Evolutionary conservation across 352 stramenopile species (phyloP).

Genomic region (Phytophthora citrophthora): DNA sequence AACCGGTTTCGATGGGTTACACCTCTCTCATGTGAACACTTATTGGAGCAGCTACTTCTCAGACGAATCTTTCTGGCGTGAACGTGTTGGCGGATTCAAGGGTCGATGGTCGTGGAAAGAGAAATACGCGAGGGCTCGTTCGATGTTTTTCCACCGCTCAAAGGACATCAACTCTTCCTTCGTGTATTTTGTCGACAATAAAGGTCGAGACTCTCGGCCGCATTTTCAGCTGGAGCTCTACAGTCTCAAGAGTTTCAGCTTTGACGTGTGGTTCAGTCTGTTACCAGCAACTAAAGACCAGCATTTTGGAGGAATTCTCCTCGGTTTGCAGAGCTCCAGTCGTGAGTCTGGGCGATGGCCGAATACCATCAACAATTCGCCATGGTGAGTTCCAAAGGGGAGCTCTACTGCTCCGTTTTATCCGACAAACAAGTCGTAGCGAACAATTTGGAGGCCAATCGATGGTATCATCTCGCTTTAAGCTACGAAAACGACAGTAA

Average conservation of each 20-base stretch:
- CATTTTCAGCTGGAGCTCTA: constrained; percentile 6
- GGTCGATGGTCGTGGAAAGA: neutral
- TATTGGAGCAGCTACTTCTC: constrained; percentile 7
- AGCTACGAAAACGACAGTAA: constrained; percentile 29
- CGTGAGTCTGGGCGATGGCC: constrained; percentile 1
- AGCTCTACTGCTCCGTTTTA: constrained; percentile 38
- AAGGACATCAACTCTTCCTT: neutral
- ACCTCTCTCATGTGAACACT: constrained; percentile 22
- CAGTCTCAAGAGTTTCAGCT: constrained; percentile 11
- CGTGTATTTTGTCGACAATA: neutral
- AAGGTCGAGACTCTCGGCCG: neutral
- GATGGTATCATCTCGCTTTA: constrained; percentile 47
- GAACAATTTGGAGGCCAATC: constrained; percentile 15
- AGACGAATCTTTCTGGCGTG: constrained; percentile 10
- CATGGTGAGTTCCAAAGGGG: constrained; percentile 23
- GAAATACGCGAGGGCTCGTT: no score
- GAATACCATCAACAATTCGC: constrained; percentile 35
- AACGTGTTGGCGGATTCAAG: neutral
- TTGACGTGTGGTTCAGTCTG: constrained; percentile 17
- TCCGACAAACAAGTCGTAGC: constrained; percentile 14
- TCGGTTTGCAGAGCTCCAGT: neutral
- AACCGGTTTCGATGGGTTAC: constrained; percentile 30
- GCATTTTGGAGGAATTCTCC: constrained; percentile 12
- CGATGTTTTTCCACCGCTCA: constrained; percentile 8
- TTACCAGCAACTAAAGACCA: neutral